Conservation (phyloP, 2,329 filamentous ascomycete species). For the Aspergillus sp. region DNA sequence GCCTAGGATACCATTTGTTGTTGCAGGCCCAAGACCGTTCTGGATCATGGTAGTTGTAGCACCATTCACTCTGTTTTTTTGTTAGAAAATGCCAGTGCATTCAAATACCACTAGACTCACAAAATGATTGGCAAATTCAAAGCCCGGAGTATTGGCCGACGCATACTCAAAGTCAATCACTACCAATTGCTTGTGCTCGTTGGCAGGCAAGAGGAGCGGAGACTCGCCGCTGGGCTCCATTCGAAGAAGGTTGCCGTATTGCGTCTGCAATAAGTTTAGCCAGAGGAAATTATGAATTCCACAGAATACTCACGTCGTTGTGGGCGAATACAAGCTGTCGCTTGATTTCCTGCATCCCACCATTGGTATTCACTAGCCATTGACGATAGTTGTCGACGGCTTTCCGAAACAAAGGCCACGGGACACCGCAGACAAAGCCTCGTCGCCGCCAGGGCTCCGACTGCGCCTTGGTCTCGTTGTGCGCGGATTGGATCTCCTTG, state of each 20-base stretch:
- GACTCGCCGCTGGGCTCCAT: conserved; percentile 67
- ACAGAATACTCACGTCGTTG: conserved; percentile 68
- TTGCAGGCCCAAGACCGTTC: conserved; percentile 63
- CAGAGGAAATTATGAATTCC: background rate
- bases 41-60: conserved; percentile 90
- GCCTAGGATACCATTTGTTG: conserved; percentile 65
- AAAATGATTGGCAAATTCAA: conserved; percentile 98
- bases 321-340: conserved; percentile 88
- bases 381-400: conserved; percentile 72
- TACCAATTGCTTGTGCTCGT: conserved; percentile 91
- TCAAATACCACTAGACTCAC: conserved; percentile 38
- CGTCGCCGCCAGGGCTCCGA: conserved; percentile 60
- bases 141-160: conserved; percentile 76
- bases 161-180: conserved; percentile 99
- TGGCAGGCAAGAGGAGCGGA: conserved; percentile 79
- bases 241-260: conserved; percentile 96
- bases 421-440: conserved; percentile 76
- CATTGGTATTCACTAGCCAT: conserved; percentile 69
- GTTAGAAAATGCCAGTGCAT: conserved; percentile 7
- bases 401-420: conserved; percentile 73
- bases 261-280: conserved; percentile 58
- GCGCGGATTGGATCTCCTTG: conserved; percentile 52
- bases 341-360: conserved; percentile 61
- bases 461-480: conserved; percentile 38
- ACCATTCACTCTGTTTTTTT: conserved; percentile 69